phyloP scores from a whole-genome alignment of 805 yeast species.

The Candida gorgasii region DNA sequence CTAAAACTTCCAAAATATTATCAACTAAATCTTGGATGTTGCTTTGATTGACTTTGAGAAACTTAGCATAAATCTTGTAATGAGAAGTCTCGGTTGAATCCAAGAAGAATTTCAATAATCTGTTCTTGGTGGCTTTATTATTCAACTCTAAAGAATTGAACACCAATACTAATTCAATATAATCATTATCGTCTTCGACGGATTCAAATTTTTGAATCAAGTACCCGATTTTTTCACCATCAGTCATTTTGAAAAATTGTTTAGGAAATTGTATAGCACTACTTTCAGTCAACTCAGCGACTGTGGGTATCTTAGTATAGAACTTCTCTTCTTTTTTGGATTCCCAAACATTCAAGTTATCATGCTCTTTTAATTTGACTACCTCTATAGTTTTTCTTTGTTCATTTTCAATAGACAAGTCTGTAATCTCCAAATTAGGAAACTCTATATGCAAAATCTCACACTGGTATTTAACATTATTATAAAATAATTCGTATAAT shows the following conservation, averaged over 20 bases:
- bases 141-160: constrained; percentile 56
- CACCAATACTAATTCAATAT: constrained; percentile 48
- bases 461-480: constrained; percentile 11
- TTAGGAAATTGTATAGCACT: constrained; percentile 12
- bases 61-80: constrained; percentile 58
- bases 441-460: constrained; percentile 14
- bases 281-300: constrained; percentile 24
- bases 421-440: constrained; percentile 23
- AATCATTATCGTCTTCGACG: constrained; percentile 46
- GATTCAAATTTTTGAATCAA: constrained; percentile 46
- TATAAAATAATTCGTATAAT: constrained; percentile 8
- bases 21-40: constrained; percentile 51
- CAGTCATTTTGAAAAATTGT: constrained; percentile 35
- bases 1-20: constrained; percentile 56
- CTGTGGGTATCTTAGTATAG: constrained; percentile 55
- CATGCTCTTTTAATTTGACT: constrained; percentile 24
- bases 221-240: constrained; percentile 41
- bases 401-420: constrained; percentile 10
- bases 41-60: constrained; percentile 59
- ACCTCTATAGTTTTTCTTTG: constrained; percentile 21
- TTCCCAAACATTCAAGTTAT: constrained; percentile 51
- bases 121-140: constrained; percentile 70
- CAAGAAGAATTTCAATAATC: constrained; percentile 57
- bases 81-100: constrained; percentile 48
- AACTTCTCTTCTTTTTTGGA: constrained; percentile 64